Percentiles rank a stretch among this genome's conserved stretches.
These are phyloP conservation scores for Stentor roeselii DNA, from an alignment of 73 alveolate species.

Conservation along the genomic window DNA sequence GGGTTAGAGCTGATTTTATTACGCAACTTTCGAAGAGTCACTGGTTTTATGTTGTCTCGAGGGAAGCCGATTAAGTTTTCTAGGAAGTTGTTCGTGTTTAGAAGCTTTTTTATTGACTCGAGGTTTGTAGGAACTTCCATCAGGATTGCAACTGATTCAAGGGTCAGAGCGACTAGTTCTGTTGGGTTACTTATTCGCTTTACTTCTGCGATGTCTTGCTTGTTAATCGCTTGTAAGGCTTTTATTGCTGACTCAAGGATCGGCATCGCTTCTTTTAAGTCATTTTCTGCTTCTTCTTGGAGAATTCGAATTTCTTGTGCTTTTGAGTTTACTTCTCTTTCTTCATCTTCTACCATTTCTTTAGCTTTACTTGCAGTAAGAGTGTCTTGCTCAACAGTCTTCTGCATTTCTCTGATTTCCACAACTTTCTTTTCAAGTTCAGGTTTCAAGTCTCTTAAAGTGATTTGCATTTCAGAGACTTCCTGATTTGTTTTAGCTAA, in stretches of 20 bases:
- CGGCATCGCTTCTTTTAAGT: conserved; percentile 91
- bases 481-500: conserved; percentile 88
- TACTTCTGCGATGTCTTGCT: conserved; percentile 56
- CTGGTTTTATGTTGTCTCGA: conserved; percentile 44
- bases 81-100: conserved; percentile 59
- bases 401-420: conserved; percentile 60
- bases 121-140: conserved; percentile 76
- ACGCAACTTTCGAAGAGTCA: conserved; percentile 40
- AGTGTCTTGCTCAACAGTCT: conserved; percentile 46
- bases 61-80: conserved; percentile 61
- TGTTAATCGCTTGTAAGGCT: conserved; percentile 82
- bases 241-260: conserved; percentile 85
- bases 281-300: conserved; percentile 93
- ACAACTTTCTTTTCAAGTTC: conserved; percentile 75
- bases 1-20: conserved; percentile 46
- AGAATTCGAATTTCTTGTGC: conserved; percentile 76
- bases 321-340: conserved; percentile 80
- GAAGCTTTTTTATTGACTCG: conserved; percentile 57
- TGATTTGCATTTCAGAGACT: conserved; percentile 68
- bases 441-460: conserved; percentile 87
- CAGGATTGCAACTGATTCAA: conserved; percentile 81
- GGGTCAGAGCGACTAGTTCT: conserved; percentile 68
- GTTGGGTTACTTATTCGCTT: conserved; percentile 83
- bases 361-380: conserved; percentile 69
- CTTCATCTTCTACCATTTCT: conserved; percentile 89